A percentile compares a stretch with the other conserved stretches of the same genome.
phyloP scores from a whole-genome alignment of 331 rosid genomes.

The Pyracantha coccinea region DNA sequence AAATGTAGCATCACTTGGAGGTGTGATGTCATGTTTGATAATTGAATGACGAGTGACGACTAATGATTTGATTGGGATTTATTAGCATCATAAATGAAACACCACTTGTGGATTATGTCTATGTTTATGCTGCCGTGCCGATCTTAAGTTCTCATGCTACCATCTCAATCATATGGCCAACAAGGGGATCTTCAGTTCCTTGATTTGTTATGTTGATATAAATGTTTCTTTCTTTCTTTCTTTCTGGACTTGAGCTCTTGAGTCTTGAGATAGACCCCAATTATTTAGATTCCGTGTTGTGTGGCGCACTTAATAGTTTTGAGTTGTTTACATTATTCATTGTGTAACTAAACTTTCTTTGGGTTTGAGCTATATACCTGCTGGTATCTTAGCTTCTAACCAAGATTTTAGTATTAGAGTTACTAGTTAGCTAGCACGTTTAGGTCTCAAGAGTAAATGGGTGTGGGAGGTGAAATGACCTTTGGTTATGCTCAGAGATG shows the following conservation, averaged over 20 bases:
- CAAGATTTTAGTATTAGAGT: background rate
- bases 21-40: background rate
- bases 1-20: background rate
- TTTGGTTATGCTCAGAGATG: background rate
- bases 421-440: background rate
- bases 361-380: background rate
- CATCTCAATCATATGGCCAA: background rate
- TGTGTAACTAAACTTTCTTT: no score
- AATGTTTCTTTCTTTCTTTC: background rate
- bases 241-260: background rate
- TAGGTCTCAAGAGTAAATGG: background rate
- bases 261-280: background rate
- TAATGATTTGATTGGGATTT: background rate
- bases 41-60: background rate
- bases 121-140: background rate
- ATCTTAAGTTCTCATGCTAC: background rate
- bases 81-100: background rate
- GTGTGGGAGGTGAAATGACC: background rate
- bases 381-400: background rate
- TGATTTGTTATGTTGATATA: background rate
- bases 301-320: background rate
- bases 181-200: background rate
- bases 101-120: background rate
- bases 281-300: no score
- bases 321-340: background rate